These are phyloP conservation scores for Samsoniella hepiali DNA, from an alignment of 2,329 filamentous ascomycete species.

Conservation along the genomic window DNA sequence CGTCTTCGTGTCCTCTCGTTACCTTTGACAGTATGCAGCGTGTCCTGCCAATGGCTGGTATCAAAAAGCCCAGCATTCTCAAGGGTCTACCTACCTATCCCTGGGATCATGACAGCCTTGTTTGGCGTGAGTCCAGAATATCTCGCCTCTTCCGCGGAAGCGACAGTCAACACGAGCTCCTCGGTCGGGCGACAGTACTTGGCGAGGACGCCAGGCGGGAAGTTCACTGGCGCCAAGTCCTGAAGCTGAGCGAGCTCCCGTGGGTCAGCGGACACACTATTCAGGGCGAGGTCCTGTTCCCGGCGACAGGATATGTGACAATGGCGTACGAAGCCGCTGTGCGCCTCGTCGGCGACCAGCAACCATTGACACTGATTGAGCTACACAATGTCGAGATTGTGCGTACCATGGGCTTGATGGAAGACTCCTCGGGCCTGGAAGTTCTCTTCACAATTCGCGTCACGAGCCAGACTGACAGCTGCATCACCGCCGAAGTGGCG, in stretches of 20 bases:
- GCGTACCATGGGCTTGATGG: no score
- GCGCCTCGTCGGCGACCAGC: conserved; percentile 13
- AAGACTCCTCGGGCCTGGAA: no score
- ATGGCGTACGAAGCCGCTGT: conserved; percentile 41
- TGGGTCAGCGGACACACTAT: conserved; percentile 56
- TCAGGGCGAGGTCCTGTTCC: conserved; percentile 47
- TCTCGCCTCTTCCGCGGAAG: neutral
- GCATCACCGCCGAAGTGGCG: no score
- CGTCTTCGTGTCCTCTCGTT: no score
- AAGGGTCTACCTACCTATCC: neutral
- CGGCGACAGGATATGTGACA: conserved; percentile 40
- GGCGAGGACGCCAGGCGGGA: conserved; percentile 25
- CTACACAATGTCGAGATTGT: neutral
- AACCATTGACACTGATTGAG: conserved; percentile 1
- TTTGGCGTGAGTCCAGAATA: conserved; percentile 32
- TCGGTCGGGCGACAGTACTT: conserved; percentile 22
- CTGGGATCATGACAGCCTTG: neutral
- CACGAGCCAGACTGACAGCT: no score
- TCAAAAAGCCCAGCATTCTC: neutral
- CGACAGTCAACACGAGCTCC: conserved; percentile 24
- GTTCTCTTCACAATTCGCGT: no score
- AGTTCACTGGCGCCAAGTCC: conserved; percentile 45
- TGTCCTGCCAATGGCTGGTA: no score
- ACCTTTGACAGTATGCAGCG: no score
- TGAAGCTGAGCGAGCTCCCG: conserved; percentile 45